Conservation (phyloP, 176 grass and related monocot genomes). For the Guadua angustifolia region DNA sequence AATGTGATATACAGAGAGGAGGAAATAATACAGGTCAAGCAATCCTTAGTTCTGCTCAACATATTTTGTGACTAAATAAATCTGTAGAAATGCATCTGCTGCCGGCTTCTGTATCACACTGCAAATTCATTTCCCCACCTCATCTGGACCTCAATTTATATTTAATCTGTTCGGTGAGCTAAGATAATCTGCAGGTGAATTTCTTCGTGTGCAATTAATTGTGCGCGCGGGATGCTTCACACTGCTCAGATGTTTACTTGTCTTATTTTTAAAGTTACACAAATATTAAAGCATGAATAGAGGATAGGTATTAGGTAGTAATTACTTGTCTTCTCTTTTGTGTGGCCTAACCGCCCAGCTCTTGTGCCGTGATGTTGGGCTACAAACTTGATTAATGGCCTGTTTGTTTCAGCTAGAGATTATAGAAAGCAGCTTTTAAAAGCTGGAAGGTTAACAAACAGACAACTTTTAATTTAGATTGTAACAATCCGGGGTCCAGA, state of each 20-base stretch:
- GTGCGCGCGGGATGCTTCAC: not conserved
- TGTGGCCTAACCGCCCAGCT: not conserved
- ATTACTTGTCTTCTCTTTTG: not conserved
- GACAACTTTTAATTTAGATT: too few relatives aligned
- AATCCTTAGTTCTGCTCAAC: not conserved
- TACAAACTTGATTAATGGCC: too few relatives aligned
- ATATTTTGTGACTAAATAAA: conserved; percentile 21
- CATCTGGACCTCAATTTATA: not conserved
- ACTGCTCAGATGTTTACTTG: not conserved
- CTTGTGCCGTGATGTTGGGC: not conserved
- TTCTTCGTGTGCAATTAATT: not conserved
- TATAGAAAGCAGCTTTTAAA: too few relatives aligned
- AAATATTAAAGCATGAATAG: too few relatives aligned
- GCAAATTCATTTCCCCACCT: not conserved
- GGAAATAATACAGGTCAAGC: not conserved
- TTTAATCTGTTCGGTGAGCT: not conserved
- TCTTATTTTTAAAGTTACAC: not conserved
- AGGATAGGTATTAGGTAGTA: too few relatives aligned
- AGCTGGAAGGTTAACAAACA: too few relatives aligned
- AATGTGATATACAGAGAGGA: not conserved
- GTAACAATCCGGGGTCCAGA: too few relatives aligned
- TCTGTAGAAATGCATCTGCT: conserved; percentile 3
- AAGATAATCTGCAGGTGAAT: not conserved
- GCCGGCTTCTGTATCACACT: not conserved
- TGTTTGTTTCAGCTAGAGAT: too few relatives aligned